Percentiles rank a stretch among this genome's conserved stretches.
phyloP scores from a whole-genome alignment of 2,329 filamentous ascomycete species.

The Trichoderma koningiopsis region DNA sequence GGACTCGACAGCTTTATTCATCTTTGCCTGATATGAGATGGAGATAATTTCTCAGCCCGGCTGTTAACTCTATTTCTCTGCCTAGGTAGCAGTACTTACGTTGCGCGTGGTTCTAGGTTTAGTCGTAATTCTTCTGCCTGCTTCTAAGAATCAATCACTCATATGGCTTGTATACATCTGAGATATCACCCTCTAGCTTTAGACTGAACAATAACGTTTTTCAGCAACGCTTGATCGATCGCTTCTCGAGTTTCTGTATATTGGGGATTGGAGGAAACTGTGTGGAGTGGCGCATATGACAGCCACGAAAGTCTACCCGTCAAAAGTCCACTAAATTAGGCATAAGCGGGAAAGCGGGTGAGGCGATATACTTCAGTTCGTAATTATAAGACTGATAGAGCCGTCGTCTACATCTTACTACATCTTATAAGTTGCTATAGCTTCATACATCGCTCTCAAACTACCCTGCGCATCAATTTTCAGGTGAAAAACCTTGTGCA shows the following conservation, averaged over 20 bases:
- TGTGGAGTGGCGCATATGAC: background rate
- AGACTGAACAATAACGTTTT: background rate
- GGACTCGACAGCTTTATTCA: background rate
- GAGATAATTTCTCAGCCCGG: background rate
- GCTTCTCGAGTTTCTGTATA: background rate
- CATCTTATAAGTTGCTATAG: conserved; percentile 18
- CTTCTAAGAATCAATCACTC: background rate
- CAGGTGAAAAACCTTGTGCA: no score
- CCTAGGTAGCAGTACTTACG: background rate
- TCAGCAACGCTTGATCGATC: background rate
- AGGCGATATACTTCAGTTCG: background rate
- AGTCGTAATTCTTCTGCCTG: background rate
- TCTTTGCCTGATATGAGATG: background rate
- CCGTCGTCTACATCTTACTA: no score
- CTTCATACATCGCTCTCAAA: background rate
- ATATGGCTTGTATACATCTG: background rate
- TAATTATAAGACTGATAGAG: background rate
- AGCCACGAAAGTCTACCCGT: background rate
- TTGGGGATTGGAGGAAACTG: background rate
- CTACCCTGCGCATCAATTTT: background rate
- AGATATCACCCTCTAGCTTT: background rate
- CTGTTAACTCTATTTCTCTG: background rate
- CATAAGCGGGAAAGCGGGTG: background rate
- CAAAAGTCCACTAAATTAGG: background rate
- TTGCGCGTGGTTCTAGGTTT: background rate